Conservation (phyloP, 495 filamentous ascomycete species). For the Talaromyces stipitatus region DNA sequence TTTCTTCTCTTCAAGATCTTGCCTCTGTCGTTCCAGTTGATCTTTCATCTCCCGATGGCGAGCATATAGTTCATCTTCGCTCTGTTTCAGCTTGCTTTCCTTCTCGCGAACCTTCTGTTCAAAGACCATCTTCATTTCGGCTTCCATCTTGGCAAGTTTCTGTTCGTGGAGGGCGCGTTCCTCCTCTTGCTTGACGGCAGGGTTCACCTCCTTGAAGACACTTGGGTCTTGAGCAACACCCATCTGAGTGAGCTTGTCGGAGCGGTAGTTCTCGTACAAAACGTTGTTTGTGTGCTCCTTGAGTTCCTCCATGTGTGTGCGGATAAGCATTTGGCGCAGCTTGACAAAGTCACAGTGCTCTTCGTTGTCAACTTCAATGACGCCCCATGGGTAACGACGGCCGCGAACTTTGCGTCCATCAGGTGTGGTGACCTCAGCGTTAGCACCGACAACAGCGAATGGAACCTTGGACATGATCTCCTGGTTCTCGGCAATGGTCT, state of each 20-base stretch:
- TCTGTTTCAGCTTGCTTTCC: constrained; percentile 98
- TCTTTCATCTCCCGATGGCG: constrained; percentile 99
- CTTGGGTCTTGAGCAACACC: constrained; percentile 96
- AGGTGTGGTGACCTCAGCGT: constrained; percentile 78
- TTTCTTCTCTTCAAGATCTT: constrained; percentile 98
- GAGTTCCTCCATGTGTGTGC: constrained; percentile 99
- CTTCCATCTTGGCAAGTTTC: constrained; percentile 99
- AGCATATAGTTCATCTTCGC: constrained; percentile 96
- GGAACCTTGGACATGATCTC: constrained; percentile 99
- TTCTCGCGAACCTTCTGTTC: constrained; percentile 99
- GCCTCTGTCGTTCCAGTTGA: constrained; percentile 87
- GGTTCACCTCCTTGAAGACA: constrained; percentile 99
- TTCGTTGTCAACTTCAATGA: constrained; percentile 99
- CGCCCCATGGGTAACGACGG: constrained; percentile 95
- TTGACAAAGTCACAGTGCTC: constrained; percentile 99
- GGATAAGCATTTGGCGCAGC: constrained; percentile 98
- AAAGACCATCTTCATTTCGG: constrained; percentile 99
- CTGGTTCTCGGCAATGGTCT: constrained; percentile 99
- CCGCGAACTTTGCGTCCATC: constrained; percentile 96
- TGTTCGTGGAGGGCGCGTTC: constrained; percentile 96
- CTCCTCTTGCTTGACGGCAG: constrained; percentile 99
- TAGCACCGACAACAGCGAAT: constrained; percentile 95
- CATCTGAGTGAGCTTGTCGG: constrained; percentile 96
- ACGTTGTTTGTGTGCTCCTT: constrained; percentile 99
- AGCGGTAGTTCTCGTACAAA: constrained; percentile 98